phyloP scores from a whole-genome alignment of 495 filamentous ascomycete genomes.

The Xylaria curta region DNA sequence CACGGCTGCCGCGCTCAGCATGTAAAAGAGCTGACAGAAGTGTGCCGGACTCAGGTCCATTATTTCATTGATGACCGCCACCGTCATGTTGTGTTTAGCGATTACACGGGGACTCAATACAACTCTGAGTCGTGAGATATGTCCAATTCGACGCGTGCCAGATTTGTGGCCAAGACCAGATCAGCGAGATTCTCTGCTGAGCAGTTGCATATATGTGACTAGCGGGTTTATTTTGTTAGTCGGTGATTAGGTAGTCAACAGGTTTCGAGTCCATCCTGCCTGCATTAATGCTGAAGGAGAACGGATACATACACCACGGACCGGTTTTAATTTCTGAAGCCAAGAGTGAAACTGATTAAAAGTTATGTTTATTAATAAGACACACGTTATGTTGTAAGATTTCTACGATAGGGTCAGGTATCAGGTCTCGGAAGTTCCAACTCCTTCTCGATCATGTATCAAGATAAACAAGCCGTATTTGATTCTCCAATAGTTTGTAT shows the following conservation, averaged over 20 bases:
- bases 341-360: no score
- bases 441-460: neutral
- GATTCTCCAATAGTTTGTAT: neutral
- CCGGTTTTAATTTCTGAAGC: no score
- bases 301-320: no score
- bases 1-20: slow-evolving; percentile 47
- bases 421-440: neutral
- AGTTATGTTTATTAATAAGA: no score
- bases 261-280: no score
- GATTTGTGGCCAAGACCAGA: neutral
- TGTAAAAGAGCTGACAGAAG: slow-evolving; percentile 56
- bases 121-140: no score
- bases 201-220: neutral
- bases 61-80: slow-evolving; percentile 14
- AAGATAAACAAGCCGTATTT: neutral
- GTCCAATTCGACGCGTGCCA: no score
- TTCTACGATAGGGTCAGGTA: neutral
- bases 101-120: no score
- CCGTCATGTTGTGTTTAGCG: slow-evolving; percentile 20
- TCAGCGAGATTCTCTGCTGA: neutral
- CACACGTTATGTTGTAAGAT: no score
- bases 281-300: no score
- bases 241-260: no score
- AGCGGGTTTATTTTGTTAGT: neutral
- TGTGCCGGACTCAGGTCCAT: slow-evolving; percentile 41